Evolutionary conservation across 495 filamentous ascomycete genomes (phyloP).

Genomic region (Tuber brumale): DNA sequence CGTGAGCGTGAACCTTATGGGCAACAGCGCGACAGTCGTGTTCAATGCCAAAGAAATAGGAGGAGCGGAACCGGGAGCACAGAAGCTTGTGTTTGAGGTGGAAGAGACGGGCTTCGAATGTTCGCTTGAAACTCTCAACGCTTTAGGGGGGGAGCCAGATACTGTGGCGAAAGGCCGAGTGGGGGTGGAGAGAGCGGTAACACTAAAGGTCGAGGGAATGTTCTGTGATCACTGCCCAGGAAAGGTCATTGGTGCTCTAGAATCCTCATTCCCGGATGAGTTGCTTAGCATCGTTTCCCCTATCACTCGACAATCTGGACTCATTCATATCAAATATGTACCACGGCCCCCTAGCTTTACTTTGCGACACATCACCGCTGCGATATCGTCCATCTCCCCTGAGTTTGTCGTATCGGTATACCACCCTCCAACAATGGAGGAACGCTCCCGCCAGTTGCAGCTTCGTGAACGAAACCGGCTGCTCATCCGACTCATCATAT

Average conservation of each 20-base stretch:
- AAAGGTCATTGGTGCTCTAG: constrained; percentile 52
- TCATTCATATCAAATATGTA: constrained; percentile 63
- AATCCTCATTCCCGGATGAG: constrained; percentile 46
- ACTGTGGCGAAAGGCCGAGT: constrained; percentile 23
- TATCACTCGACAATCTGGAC: constrained; percentile 53
- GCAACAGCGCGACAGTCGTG: constrained; percentile 62
- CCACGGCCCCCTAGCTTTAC: constrained; percentile 66
- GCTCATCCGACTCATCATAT: constrained; percentile 60
- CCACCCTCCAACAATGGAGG: constrained; percentile 77
- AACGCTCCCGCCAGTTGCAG: constrained; percentile 68
- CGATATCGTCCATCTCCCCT: constrained; percentile 59
- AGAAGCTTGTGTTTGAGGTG: constrained; percentile 60
- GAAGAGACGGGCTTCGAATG: constrained; percentile 78
- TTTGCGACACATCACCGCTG: constrained; percentile 62
- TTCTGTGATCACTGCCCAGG: constrained; percentile 78
- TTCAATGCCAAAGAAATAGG: constrained; percentile 51
- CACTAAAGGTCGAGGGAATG: constrained; percentile 61
- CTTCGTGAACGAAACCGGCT: constrained; percentile 56
- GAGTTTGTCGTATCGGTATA: constrained; percentile 63
- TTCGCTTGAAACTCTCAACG: constrained; percentile 51
- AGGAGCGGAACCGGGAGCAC: constrained; percentile 43
- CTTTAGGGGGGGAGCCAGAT: constrained; percentile 24
- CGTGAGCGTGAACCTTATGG: constrained; percentile 62
- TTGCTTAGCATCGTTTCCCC: constrained; percentile 48
- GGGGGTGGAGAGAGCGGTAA: constrained; percentile 19